phyloP scores from a whole-genome alignment of 2,329 filamentous ascomycete species.

The Trichoderma cornu-damae region DNA sequence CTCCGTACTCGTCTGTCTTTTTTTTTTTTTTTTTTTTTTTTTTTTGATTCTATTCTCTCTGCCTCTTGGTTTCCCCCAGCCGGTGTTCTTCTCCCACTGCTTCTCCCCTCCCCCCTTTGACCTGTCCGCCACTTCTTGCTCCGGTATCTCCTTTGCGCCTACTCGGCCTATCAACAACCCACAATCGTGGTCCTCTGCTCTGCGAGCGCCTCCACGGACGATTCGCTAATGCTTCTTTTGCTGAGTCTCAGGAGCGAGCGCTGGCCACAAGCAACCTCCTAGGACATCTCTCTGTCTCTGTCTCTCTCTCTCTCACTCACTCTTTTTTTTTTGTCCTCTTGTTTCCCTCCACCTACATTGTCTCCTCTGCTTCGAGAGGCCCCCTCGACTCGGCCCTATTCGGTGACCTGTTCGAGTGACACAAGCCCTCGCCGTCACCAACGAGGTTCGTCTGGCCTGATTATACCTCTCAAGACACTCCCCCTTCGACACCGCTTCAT shows the following conservation, averaged over 20 bases:
- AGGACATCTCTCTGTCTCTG: too few species aligned
- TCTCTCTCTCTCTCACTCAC: slow-evolving; percentile 13
- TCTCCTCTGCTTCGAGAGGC: slow-evolving; percentile 3
- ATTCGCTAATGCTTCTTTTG: slow-evolving; percentile 19
- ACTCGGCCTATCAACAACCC: background rate
- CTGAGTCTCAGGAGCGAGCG: slow-evolving; percentile 18
- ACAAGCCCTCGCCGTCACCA: slow-evolving; percentile 19
- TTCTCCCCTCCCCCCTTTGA: slow-evolving; percentile 13
- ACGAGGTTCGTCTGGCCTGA: slow-evolving; percentile 22
- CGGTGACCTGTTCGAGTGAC: slow-evolving; percentile 20
- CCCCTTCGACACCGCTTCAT: background rate
- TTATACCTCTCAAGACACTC: background rate
- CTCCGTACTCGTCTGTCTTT: background rate
- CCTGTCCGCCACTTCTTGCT: slow-evolving; percentile 19
- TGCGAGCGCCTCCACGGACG: slow-evolving; percentile 15
- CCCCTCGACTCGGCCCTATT: slow-evolving; percentile 8
- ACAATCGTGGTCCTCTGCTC: slow-evolving; percentile 13
- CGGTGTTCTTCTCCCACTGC: background rate
- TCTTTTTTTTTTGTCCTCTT: background rate
- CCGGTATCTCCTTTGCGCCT: slow-evolving; percentile 1
- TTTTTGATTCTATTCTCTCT: slow-evolving; percentile 1
- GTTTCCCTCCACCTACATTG: background rate
- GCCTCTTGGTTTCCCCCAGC: background rate
- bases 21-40: too few species aligned
- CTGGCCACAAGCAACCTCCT: slow-evolving; percentile 18